Evolutionary conservation across 202 grass and related monocot species (phyloP), one percentile per base, ranked within the genome.

Genomic region (Brachypodium distachyon): DNA sequence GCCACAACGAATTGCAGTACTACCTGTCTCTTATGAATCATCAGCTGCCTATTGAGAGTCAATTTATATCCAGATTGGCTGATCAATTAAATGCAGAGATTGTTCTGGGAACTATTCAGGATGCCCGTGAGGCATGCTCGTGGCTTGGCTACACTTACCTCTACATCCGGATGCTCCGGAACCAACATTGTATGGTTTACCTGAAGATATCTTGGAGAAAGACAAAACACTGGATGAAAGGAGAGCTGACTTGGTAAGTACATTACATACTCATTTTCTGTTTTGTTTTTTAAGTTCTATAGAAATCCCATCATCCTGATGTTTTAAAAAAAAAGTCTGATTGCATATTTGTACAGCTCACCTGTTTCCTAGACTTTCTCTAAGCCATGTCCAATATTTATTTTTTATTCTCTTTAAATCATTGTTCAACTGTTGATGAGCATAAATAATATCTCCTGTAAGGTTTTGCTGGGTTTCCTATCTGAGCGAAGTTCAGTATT

Each of bases 21-120:
- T 91, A 93, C 80, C 90, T 93, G 3, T 91, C 93, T 48, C 83
- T 97, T 38, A 93, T 93, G 90, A 97, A 93, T 74, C 90, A 93
- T 13, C 90, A 97, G 69, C 69, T 97, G 43, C 90, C 90, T 59
- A 97, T 97, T 42, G 90, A 97, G 74, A 97, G 93, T 58, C 90
- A 93, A 83, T 93, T 97, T 44, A 82, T 93, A 61, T 93, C 93
- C 33, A 83, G 82, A 56, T 81, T 93, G 50, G 78, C 83, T 18
- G 93, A 93, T 77, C 90, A 97, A 66, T 72, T 97, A 50, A 97
- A 93, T 83, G 90, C 93, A 42, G 90, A 97, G 88, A 85, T 97
- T 83, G 90, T 97, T 64, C 50, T 97, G 66, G 93, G 93, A 47
- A 91, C 90, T 18, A 78, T 93, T 84, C 90, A 97, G 86, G 91